These are phyloP conservation scores for Fusarium sp. DNA, from an alignment of 2,329 filamentous ascomycete species.

Conservation along the genomic window DNA sequence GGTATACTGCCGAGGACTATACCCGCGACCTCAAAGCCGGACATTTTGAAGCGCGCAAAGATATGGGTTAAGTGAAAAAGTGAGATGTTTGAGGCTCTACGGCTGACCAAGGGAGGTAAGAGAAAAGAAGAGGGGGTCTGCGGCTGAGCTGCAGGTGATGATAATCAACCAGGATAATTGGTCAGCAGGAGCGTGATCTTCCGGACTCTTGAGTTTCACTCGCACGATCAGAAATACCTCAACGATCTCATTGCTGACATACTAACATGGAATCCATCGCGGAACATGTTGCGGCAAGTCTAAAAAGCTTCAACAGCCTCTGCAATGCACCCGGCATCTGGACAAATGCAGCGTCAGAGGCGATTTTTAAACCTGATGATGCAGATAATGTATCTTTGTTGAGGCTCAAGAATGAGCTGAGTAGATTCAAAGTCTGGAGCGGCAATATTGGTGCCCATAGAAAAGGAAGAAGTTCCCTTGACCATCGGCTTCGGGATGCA, in stretches of 20 bases:
- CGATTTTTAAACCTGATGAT: accelerated
- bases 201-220: too few relatives aligned
- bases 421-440: slow-evolving; percentile 33
- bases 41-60: neutral
- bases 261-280: neutral
- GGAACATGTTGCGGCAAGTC: neutral
- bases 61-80: accelerated
- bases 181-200: neutral
- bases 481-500: slow-evolving; percentile 26
- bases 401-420: neutral
- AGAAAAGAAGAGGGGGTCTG: slow-evolving; percentile 9
- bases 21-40: neutral
- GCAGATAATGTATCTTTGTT: accelerated
- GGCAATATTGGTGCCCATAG: slow-evolving; percentile 16
- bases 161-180: neutral
- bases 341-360: accelerated
- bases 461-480: slow-evolving; percentile 2
- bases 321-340: neutral
- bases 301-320: neutral
- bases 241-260: accelerated
- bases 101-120: too few relatives aligned
- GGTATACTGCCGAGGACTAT: slow-evolving; percentile 8
- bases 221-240: neutral
- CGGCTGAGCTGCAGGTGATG: neutral
- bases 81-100: accelerated